Conservation (phyloP, 179 eudicot species). For the Dionaea muscipula region DNA sequence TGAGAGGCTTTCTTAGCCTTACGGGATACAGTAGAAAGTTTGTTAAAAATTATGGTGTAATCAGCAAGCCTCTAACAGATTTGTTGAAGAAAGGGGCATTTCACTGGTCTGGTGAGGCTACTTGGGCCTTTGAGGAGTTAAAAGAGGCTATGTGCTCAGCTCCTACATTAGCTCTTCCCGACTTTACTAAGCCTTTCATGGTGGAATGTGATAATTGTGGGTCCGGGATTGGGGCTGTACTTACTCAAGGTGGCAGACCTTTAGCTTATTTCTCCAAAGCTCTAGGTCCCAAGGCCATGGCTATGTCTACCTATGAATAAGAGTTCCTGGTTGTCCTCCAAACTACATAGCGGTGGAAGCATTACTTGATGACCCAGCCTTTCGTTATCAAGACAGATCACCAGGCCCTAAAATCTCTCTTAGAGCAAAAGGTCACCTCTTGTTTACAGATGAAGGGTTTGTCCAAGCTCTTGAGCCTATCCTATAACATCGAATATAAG, state of each 20-base stretch:
- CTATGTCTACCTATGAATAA: background rate
- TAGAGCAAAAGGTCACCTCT: background rate
- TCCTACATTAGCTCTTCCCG: too few relatives aligned
- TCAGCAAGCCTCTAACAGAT: background rate
- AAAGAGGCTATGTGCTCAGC: background rate
- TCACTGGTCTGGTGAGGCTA: background rate
- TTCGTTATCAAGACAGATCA: background rate
- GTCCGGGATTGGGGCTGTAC: too few relatives aligned
- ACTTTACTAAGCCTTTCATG: too few relatives aligned
- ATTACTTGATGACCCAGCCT: background rate
- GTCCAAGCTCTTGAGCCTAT: too few relatives aligned
- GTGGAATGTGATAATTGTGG: too few relatives aligned
- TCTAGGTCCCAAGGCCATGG: background rate
- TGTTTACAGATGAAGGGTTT: too few relatives aligned
- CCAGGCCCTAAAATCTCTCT: background rate
- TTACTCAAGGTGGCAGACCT: too few relatives aligned
- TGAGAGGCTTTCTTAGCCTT: background rate
- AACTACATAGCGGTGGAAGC: background rate
- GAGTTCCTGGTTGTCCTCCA: background rate
- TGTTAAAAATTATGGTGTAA: background rate
- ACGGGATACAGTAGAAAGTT: background rate
- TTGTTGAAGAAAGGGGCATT: background rate
- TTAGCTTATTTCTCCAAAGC: too few relatives aligned
- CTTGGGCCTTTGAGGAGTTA: background rate
- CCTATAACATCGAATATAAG: too few relatives aligned